Evolutionary conservation across 345 rosid genomes (phyloP), one percentile per base, ranked within the genome.

Genomic region (Bruguiera gymnorhiza): DNA sequence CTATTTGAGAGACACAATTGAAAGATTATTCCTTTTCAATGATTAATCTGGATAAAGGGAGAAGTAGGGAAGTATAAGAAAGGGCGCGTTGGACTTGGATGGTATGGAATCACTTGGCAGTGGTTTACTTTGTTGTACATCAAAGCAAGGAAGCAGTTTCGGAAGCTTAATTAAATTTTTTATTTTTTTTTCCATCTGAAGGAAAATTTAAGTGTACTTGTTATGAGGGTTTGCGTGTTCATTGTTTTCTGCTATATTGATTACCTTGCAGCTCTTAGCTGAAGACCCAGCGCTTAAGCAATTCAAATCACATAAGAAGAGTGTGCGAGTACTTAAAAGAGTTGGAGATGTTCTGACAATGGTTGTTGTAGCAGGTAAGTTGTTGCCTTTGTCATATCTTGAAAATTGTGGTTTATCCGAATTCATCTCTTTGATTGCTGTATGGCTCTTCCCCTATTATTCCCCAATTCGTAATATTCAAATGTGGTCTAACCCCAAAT

Each of bases 271-370:
- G 99, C 96, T 96, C 30, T 81, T 96, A 83, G 97, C 92, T 5
- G 85, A 83, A 26, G 90, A 96, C 74, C 89, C 89, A 3, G 80
- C 85, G 58, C 83, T 96, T 63, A 83, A 81, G 50, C 81, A 86
- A 66, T 96, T 85, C 87, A 90, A 92, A 75, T 92, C 99, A 11
- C 79, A 86, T 66, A 89, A 86, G 81, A 86, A 80, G 84, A 43
- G 86, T 18, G 97, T 88, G 15, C 65, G 71, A 67, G 58, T 20
- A 10, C 36, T 90, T 78, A 92, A 89, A 68, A 88, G 83, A 69
- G 27, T 92, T 20, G 94, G 94, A 61, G 96, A 92, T 85, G 85
- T 87, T 72, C 97, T 96, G 62, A 96, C 94, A 0, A n/a, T 86
- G 68, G 87, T 83, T 21, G 90, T 89, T 56, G 87, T 92, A 70